Percentiles rank a stretch among this genome's conserved stretches.
These are phyloP conservation scores for Achaetomiella virescens DNA, from an alignment of 495 filamentous ascomycete genomes.

Conservation along the genomic window DNA sequence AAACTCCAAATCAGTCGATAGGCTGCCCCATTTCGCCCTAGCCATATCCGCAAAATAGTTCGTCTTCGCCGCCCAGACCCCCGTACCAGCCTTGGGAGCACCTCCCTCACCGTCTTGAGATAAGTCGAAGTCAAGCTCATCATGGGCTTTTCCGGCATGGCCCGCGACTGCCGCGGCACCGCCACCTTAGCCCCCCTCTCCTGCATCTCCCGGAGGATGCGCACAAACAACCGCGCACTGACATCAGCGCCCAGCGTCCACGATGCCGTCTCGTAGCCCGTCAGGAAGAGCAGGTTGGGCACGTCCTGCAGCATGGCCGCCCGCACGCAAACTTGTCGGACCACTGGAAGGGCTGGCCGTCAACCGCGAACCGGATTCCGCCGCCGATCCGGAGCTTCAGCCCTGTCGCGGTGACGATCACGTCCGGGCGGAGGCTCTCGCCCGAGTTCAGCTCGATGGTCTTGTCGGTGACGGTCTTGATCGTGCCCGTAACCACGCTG, in stretches of 20 bases:
- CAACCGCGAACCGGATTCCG: neutral
- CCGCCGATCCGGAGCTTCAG: conserved; percentile 6
- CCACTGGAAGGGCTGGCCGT: neutral
- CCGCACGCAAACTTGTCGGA: conserved; percentile 1
- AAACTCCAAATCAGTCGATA: conserved; percentile 3
- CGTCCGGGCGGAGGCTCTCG: conserved; percentile 2
- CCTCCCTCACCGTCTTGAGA: conserved; percentile 4
- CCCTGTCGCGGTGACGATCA: conserved; percentile 7
- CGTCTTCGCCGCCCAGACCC: conserved; percentile 8
- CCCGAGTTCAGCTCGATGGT: conserved; percentile 4
- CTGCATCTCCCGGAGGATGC: neutral
- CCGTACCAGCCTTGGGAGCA: conserved; percentile 6
- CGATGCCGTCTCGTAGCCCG: conserved; percentile 7
- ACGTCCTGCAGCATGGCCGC: conserved; percentile 5
- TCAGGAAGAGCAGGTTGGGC: conserved; percentile 7
- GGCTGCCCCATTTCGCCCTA: conserved; percentile 5
- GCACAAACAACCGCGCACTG: conserved; percentile 1
- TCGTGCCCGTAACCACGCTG: conserved; percentile 1
- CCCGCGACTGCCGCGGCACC: neutral
- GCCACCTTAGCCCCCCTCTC: neutral
- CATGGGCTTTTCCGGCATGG: conserved; percentile 5
- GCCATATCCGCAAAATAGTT: conserved; percentile 11
- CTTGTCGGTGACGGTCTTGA: neutral
- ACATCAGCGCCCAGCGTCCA: conserved; percentile 8
- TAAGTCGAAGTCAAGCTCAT: conserved; percentile 7